Evolutionary conservation across 2,329 filamentous ascomycete genomes (phyloP).

Genomic region (Tolypocladium pustulatum): DNA sequence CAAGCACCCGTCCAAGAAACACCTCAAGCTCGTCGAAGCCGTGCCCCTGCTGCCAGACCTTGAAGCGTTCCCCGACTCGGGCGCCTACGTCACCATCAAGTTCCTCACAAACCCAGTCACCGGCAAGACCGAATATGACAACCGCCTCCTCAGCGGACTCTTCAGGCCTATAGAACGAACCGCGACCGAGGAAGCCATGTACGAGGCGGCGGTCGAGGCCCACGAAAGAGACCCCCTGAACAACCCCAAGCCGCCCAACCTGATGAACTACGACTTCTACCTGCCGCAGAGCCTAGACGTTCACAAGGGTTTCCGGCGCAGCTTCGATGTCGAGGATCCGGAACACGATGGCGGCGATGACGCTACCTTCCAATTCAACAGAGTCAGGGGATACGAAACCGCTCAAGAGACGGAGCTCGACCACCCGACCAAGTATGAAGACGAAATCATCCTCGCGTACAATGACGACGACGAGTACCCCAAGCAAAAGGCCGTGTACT

Average conservation of each 20-base stretch:
- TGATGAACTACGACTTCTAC: slow-evolving; percentile 59
- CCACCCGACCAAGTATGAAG: slow-evolving; percentile 49
- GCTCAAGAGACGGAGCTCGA: slow-evolving; percentile 45
- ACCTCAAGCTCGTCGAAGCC: slow-evolving; percentile 48
- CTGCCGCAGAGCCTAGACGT: slow-evolving; percentile 38
- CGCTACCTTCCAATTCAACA: slow-evolving; percentile 54
- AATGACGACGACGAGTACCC: slow-evolving; percentile 41
- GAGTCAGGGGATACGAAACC: slow-evolving; percentile 55
- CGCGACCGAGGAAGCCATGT: slow-evolving; percentile 41
- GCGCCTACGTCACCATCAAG: slow-evolving; percentile 60
- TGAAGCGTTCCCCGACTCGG: slow-evolving; percentile 58
- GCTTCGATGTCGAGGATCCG: slow-evolving; percentile 47
- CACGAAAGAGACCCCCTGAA: slow-evolving; percentile 46
- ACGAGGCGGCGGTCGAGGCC: slow-evolving; percentile 38
- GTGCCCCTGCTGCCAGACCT: slow-evolving; percentile 55
- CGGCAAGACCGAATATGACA: slow-evolving; percentile 41
- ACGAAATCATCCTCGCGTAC: slow-evolving; percentile 51
- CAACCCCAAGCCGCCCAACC: slow-evolving; percentile 44
- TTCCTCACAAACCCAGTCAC: slow-evolving; percentile 55
- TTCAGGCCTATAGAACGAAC: slow-evolving; percentile 49
- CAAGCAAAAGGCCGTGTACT: slow-evolving; percentile 49
- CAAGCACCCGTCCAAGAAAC: slow-evolving; percentile 47
- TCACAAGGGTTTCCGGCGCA: slow-evolving; percentile 46
- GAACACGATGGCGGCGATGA: slow-evolving; percentile 42
- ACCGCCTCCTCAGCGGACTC: slow-evolving; percentile 49